Evolutionary conservation across 2,329 filamentous ascomycete species (phyloP), one percentile per base, ranked within the genome.

Genomic region (Ascochyta rabiei): DNA sequence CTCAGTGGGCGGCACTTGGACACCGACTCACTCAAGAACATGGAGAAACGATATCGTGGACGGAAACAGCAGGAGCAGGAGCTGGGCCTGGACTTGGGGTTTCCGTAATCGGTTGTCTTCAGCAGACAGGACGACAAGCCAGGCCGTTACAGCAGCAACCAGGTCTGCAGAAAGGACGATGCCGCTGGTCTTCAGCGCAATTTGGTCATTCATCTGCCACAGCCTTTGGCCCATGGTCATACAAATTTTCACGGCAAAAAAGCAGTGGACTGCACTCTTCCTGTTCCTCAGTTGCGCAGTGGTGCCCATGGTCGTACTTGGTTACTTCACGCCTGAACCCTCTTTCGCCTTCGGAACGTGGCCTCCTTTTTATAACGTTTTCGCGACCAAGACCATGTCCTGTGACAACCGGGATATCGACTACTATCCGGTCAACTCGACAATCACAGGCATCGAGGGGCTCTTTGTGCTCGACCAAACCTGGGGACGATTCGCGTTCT

Each of bases 381-480:
- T 65, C 21, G 30, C 44, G 4, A 48, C 57, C 2, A 67, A 66
- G 16, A 41, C 50, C 15, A n/a, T 65, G 30, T 18, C 43, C 10
- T 65, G 64, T 24, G 61, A 59, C 6, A 34, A 49, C 12, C 23
- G 5, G 4, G 12, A 38, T 1, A 12, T 63, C 10, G 56, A 46
- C 23, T 3, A 48, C 0, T 8, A 21, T 3, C 57, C 63, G 7
- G 56, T 56, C 18, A 64, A 64, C 18, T 51, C 63, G 0, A 64
- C 56, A 0, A 41, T 66, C 3, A 44, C 39, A 13, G 70, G 69
- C 2, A 56, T 70, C 5, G 65, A 71, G 31, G 61, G 57, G 7
- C 42, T 74, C 1, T 74, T 73, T 30, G 61, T 68, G 15, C 57
- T 74, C 5, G 71, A 72, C 47, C 23, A 34, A 3, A 66, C 62